Percentiles rank a stretch among this genome's conserved stretches.
phyloP scores from a whole-genome alignment of 306 rosid species.

The Crataegus laevigata region DNA sequence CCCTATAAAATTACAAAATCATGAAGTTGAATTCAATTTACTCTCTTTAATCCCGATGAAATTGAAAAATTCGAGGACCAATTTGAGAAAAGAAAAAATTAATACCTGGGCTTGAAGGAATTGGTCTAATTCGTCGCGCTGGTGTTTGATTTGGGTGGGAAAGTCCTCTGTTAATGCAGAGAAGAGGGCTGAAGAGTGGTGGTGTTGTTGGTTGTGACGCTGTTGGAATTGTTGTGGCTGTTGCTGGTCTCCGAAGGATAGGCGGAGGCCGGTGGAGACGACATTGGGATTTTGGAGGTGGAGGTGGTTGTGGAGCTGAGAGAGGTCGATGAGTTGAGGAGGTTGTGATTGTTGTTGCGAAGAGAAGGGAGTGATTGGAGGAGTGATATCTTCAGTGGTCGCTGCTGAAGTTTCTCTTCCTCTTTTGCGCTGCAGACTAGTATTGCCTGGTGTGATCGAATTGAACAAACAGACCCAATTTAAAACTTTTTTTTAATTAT shows the following conservation, averaged over 20 bases:
- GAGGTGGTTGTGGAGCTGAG: constrained; percentile 59
- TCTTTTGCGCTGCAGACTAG: constrained; percentile 54
- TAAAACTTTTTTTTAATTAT: neutral
- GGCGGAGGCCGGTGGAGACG: constrained; percentile 81
- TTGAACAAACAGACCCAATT: neutral
- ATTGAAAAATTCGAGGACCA: neutral
- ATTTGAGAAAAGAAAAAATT: constrained; percentile 3
- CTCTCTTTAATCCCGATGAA: neutral
- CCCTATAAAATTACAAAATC: constrained; percentile 34
- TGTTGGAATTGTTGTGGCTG: constrained; percentile 28
- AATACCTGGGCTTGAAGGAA: constrained; percentile 73
- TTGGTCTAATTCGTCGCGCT: constrained; percentile 63
- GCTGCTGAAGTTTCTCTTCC: constrained; percentile 52
- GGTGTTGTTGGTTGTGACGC: constrained; percentile 21
- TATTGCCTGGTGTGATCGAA: constrained; percentile 18
- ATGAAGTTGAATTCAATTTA: neutral
- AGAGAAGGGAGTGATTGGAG: constrained; percentile 44
- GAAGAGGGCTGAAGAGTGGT: constrained; percentile 33
- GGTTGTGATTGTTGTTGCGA: constrained; percentile 40
- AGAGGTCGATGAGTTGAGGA: constrained; percentile 64
- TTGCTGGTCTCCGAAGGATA: constrained; percentile 60
- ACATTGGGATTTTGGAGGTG: constrained; percentile 51
- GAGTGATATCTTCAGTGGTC: constrained; percentile 15
- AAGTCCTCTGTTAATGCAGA: constrained; percentile 53
- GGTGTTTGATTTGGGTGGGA: constrained; percentile 62